Evolutionary conservation across 176 grass and related monocot genomes (phyloP).

Genomic region (Saccharum officinarum): DNA sequence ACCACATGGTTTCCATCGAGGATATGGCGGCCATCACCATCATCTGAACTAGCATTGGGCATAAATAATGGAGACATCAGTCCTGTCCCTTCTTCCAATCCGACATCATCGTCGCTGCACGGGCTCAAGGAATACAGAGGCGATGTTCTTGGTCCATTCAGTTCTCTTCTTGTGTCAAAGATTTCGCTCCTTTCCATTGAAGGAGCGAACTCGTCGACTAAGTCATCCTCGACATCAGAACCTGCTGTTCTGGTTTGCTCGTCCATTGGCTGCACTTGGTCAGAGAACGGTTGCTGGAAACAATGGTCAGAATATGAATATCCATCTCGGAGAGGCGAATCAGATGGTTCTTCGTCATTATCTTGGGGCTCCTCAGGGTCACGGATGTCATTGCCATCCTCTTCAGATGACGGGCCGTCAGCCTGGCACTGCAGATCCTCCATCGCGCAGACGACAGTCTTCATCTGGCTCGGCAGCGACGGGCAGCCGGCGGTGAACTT

Average conservation of each 20-base stretch:
- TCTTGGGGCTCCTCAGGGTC: background rate
- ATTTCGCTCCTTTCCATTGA: background rate
- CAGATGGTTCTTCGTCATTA: conserved; percentile 3
- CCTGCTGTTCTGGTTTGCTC: background rate
- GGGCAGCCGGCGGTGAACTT: conserved; percentile 67
- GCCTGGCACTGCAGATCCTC: conserved; percentile 69
- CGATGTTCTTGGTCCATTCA: background rate
- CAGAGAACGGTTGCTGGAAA: background rate
- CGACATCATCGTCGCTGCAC: background rate
- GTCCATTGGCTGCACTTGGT: background rate
- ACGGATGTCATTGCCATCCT: background rate
- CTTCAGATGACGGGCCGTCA: conserved; percentile 19
- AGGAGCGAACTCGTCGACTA: conserved; percentile 19
- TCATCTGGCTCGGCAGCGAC: conserved; percentile 73
- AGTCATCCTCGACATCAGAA: background rate
- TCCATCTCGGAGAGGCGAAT: background rate
- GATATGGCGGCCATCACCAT: background rate
- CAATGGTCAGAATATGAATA: background rate
- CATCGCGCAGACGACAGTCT: conserved; percentile 46
- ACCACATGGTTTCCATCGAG: conserved; percentile 44
- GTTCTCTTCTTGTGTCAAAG: background rate
- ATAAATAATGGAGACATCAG: background rate
- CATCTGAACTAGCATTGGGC: background rate
- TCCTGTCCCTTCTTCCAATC: background rate
- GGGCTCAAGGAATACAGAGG: conserved; percentile 20